Conservation (phyloP, 2,329 filamentous ascomycete species). For the Fusarium concolor region DNA sequence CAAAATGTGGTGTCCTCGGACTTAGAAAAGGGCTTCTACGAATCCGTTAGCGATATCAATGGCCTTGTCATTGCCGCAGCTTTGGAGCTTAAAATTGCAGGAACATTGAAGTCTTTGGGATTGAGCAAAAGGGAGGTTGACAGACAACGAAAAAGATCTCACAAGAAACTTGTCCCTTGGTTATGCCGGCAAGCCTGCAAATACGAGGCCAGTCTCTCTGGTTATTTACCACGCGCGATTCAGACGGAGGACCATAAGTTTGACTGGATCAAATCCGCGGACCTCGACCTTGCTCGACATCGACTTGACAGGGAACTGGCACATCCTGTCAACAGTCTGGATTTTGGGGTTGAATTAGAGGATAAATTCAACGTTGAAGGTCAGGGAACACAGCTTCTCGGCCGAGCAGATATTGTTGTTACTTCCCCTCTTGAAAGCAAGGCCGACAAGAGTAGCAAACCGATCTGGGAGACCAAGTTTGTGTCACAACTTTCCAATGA, state of each 20-base stretch:
- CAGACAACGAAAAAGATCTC: neutral
- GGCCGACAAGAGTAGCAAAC: neutral
- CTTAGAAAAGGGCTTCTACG: slow-evolving; percentile 23
- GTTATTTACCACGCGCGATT: slow-evolving; percentile 41
- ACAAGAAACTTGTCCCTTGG: slow-evolving; percentile 32
- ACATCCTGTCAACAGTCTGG: neutral
- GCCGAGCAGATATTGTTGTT: slow-evolving; percentile 28
- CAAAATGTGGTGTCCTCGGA: slow-evolving; percentile 30
- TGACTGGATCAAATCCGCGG: slow-evolving; percentile 43
- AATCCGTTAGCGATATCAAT: slow-evolving; percentile 48
- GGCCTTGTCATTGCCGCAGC: slow-evolving; percentile 44
- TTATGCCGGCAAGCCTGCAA: slow-evolving; percentile 45
- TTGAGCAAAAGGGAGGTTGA: neutral
- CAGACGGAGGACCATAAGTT: slow-evolving; percentile 46
- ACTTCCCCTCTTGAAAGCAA: neutral
- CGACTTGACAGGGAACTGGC: slow-evolving; percentile 37
- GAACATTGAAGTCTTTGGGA: slow-evolving; percentile 35
- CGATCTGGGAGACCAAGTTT: slow-evolving; percentile 50
- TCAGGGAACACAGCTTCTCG: slow-evolving; percentile 4
- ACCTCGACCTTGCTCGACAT: slow-evolving; percentile 33
- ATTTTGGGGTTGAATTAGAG: slow-evolving; percentile 18
- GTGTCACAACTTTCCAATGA: slow-evolving; percentile 41
- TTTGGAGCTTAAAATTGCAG: slow-evolving; percentile 35
- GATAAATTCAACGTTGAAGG: neutral
- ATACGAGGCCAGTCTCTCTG: slow-evolving; percentile 40